Evolutionary conservation across 2,329 filamentous ascomycete genomes (phyloP).

Genomic region (Leptodontidium sp.): DNA sequence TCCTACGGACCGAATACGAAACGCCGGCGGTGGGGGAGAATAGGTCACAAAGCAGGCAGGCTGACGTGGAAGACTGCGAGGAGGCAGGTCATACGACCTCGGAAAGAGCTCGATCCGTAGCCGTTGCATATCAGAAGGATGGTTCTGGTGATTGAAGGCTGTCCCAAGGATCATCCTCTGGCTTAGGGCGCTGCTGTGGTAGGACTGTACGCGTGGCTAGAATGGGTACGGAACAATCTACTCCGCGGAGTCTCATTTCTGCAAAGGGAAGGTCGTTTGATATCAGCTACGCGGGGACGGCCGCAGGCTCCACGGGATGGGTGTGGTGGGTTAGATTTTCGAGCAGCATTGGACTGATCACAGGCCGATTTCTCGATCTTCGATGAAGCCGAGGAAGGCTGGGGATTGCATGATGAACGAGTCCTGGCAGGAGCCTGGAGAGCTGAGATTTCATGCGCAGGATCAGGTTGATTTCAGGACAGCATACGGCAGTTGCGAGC

Average conservation of each 20-base stretch:
- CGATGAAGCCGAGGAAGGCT: conserved; percentile 1
- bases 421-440: conserved; percentile 8
- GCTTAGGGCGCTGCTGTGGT: neutral
- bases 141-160: neutral
- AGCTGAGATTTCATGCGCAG: conserved; percentile 12
- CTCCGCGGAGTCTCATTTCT: neutral
- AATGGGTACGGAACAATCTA: neutral
- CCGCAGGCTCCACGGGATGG: neutral
- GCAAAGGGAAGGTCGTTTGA: neutral
- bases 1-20: conserved; percentile 34
- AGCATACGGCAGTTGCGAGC: conserved; percentile 3
- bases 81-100: conserved; percentile 30
- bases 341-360: neutral
- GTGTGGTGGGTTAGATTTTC: neutral
- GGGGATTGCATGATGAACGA: conserved; percentile 1
- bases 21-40: conserved; percentile 29
- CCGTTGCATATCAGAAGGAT: neutral
- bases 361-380: neutral
- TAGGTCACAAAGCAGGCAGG: conserved; percentile 32
- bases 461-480: conserved; percentile 13
- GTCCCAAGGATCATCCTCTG: neutral
- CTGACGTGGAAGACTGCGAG: conserved; percentile 27
- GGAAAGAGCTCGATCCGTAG: conserved; percentile 22
- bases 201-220: neutral
- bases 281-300: neutral